Evolutionary conservation across 1,284 basidiomycete species (phyloP).

Genomic region (Neonothopanus nambi): DNA sequence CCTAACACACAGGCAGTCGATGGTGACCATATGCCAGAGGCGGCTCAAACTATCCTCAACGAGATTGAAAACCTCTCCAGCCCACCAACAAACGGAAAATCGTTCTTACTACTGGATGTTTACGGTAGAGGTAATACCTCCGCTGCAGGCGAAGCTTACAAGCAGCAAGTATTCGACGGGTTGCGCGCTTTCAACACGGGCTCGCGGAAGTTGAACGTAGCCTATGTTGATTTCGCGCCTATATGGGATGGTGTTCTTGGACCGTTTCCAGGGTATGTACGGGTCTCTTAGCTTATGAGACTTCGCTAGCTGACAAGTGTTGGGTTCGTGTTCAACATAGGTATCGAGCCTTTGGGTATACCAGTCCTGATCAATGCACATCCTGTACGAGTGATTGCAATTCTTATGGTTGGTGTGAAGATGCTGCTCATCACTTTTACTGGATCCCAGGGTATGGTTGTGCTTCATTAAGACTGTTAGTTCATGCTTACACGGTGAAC

Average conservation of each 20-base stretch:
- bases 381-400: conserved; percentile 13
- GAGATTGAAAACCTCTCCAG: conserved; percentile 29
- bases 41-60: conserved; percentile 33
- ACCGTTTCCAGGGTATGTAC: conserved; percentile 23
- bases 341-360: conserved; percentile 38
- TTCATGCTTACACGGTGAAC: background rate
- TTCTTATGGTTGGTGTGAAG: conserved; percentile 24
- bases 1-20: conserved; percentile 23
- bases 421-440: conserved; percentile 43
- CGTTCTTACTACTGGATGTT: conserved; percentile 36
- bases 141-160: conserved; percentile 33
- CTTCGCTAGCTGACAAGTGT: background rate
- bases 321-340: conserved; percentile 13
- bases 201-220: conserved; percentile 28
- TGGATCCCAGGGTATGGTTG: conserved; percentile 39
- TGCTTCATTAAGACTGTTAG: background rate
- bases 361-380: conserved; percentile 29
- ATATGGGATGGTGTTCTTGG: conserved; percentile 40
- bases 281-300: background rate
- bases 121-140: conserved; percentile 34
- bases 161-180: conserved; percentile 35
- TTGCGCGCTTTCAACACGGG: conserved; percentile 25
- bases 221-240: conserved; percentile 35
- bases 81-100: conserved; percentile 35
- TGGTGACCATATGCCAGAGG: conserved; percentile 33